Evolutionary conservation across 2,329 filamentous ascomycete species (phyloP), one percentile per base, ranked within the genome.

Genomic region (Colletotrichum cordylinicola): DNA sequence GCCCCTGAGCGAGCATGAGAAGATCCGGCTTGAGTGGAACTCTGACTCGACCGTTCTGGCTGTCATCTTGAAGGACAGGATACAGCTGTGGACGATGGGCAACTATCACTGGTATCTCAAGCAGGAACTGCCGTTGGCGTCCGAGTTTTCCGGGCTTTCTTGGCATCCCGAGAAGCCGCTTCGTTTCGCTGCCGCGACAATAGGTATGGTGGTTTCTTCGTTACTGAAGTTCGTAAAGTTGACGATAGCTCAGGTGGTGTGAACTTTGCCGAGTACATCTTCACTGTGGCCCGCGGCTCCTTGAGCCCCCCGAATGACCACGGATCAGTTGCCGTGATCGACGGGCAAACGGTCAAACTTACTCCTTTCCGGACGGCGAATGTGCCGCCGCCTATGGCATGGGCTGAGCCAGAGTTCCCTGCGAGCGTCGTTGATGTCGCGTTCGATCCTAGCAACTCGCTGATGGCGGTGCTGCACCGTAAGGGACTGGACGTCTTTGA

Each of bases 61-160:
- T 8, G 93, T 98, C n/a, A 88, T 91, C 2, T 91, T 96, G 79
- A 87, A 88, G 37, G 91, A 96, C 78, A 90, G 92, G 72, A 87
- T 97, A n/a, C 97, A 99, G 82, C 87, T 99, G 2, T 99, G 97
- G 97, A 98, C 96, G 1, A 98, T 94, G 90, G 94, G 95, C 24
- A 99, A 99, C 83, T 99, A 99, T 80, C 95, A 98, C 82, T 99
- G 97, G 91, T 98, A 98, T 83, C 88, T 99, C 18, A 99, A 99
- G 86, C 96, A 98, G 83, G 96, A 98, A 82, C 88, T 98, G 8
- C 85, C 87, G 8, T 86, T 89, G 8, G 79, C 83, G 9, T 80
- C 79, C 15, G 79, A 80, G 5, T 80, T 84, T 52, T 67, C 81
- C 62, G 79, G 82, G 52, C 78, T 91, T n/a, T 82, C 87, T 1